Conservation (phyloP, 495 filamentous ascomycete genomes). For the Aspergillus steynii region DNA sequence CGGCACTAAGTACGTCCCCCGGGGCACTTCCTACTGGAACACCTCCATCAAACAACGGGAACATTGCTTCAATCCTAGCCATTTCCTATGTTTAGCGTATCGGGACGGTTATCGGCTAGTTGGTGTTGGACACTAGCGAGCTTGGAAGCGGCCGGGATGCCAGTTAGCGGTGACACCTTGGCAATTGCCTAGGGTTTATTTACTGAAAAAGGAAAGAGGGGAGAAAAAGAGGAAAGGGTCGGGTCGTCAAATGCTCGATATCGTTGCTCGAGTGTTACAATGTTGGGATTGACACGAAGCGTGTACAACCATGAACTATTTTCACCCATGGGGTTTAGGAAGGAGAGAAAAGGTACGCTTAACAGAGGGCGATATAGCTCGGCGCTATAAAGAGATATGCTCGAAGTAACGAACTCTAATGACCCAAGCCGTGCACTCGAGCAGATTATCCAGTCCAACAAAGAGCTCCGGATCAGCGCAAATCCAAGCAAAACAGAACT, state of each 20-base stretch:
- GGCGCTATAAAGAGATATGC: neutral
- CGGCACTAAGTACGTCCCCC: neutral
- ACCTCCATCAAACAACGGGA: neutral
- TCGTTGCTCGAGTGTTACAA: neutral
- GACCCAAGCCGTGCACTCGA: neutral
- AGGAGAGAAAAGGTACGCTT: neutral
- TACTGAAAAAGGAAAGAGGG: neutral
- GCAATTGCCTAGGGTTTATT: neutral
- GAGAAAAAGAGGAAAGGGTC: neutral
- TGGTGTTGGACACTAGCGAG: neutral
- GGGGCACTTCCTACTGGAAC: neutral
- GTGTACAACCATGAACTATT: neutral
- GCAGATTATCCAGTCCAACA: neutral
- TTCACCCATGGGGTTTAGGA: neutral
- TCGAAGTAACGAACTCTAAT: neutral
- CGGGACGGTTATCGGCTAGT: neutral
- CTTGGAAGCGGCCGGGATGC: neutral
- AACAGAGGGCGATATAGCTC: neutral
- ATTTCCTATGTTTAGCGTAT: too few relatives aligned
- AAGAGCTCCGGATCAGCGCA: too few relatives aligned
- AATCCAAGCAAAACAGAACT: neutral
- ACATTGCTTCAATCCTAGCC: neutral
- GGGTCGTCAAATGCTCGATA: neutral
- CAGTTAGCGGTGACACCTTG: neutral
- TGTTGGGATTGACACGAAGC: neutral